phyloP scores from a whole-genome alignment of 805 yeast genomes.

The Candida jianshihensis region DNA sequence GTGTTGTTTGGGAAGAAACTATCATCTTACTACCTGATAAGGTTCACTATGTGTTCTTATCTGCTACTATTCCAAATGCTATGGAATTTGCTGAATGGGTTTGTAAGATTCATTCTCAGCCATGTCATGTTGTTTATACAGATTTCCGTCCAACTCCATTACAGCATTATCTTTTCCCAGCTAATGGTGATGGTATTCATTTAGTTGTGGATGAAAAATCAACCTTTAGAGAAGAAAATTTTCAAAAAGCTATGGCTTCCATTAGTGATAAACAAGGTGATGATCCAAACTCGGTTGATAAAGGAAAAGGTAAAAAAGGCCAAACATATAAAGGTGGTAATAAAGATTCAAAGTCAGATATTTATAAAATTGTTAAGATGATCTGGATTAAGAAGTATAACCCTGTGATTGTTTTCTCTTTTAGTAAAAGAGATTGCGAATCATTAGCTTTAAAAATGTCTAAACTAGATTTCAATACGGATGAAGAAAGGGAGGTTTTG shows the following conservation, averaged over 20 bases:
- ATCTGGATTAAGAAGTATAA: conserved; percentile 94
- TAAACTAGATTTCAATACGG: conserved; percentile 87
- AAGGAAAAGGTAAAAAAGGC: conserved; percentile 64
- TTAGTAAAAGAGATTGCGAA: conserved; percentile 95
- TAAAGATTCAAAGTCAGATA: conserved; percentile 71
- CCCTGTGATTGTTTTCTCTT: conserved; percentile 98
- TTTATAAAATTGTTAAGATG: conserved; percentile 95
- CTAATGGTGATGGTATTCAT: conserved; percentile 98
- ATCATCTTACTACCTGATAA: conserved; percentile 92
- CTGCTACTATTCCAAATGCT: conserved; percentile 97
- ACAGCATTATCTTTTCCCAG: conserved; percentile 95
- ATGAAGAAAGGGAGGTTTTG: conserved; percentile 88
- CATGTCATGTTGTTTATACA: conserved; percentile 97
- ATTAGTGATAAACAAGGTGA: conserved; percentile 79
- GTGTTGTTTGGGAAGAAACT: conserved; percentile 99
- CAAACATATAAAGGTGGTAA: conserved; percentile 85
- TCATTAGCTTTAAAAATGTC: conserved; percentile 91
- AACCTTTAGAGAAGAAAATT: conserved; percentile 91
- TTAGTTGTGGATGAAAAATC: conserved; percentile 97
- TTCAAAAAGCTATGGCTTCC: conserved; percentile 97
- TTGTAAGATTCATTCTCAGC: conserved; percentile 88
- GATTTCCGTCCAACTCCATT: conserved; percentile 98
- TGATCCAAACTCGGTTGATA: conserved; percentile 58
- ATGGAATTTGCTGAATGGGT: conserved; percentile 99
- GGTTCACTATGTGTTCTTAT: conserved; percentile 86